phyloP scores from a whole-genome alignment of 2,329 filamentous ascomycete genomes.

The Monilinia fructigena region DNA sequence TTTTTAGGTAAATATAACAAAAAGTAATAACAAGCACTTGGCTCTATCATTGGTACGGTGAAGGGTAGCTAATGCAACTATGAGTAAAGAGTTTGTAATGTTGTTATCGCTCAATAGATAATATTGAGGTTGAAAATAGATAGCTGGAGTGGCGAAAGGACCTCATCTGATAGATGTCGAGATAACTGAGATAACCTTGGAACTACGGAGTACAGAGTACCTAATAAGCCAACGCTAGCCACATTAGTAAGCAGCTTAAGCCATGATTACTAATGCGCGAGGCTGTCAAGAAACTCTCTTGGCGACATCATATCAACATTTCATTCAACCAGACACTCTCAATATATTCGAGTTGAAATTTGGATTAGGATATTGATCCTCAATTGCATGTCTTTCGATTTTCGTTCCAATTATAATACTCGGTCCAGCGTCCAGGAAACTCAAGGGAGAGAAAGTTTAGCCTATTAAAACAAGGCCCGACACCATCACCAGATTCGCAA shows the following conservation, averaged over 20 bases:
- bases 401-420: not conserved
- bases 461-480: conserved; percentile 1
- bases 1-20: too few relatives aligned
- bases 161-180: too few relatives aligned
- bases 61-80: too few relatives aligned
- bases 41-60: too few relatives aligned
- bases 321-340: not conserved
- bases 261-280: conserved; percentile 16
- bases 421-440: not conserved
- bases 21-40: too few relatives aligned
- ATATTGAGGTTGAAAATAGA: too few relatives aligned
- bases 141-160: too few relatives aligned
- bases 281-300: conserved; percentile 10
- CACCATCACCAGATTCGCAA: conserved; percentile 11
- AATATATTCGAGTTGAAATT: not conserved
- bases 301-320: not conserved
- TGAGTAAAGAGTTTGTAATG: too few relatives aligned
- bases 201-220: too few relatives aligned
- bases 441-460: not conserved
- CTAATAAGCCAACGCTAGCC: not conserved
- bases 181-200: too few relatives aligned
- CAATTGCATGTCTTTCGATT: not conserved
- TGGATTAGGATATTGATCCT: not conserved
- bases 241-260: not conserved
- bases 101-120: too few relatives aligned